A percentile compares a stretch with the other conserved stretches of the same genome.
Conservation (phyloP, 192 early-diverging fungal genomes). For the Mortierella hygrophila region DNA sequence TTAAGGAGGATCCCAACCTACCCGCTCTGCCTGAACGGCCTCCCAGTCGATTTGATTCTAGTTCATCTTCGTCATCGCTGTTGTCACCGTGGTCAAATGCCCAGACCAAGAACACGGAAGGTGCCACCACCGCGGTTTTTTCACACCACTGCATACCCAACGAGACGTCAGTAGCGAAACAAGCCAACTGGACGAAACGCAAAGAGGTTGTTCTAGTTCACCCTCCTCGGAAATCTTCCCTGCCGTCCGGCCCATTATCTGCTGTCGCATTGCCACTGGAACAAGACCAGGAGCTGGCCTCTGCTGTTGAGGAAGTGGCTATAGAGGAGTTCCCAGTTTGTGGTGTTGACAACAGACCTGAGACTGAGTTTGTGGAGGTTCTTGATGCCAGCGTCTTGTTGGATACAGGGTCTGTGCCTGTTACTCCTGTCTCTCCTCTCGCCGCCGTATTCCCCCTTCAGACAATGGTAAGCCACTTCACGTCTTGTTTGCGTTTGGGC, state of each 20-base stretch:
- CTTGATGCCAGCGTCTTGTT: background rate
- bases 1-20: background rate
- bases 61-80: background rate
- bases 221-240: background rate
- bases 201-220: conserved; percentile 17
- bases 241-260: background rate
- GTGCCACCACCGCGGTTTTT: too few species aligned
- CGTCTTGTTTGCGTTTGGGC: background rate
- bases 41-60: background rate
- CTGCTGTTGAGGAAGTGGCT: background rate
- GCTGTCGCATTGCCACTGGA: background rate
- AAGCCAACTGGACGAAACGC: conserved; percentile 20
- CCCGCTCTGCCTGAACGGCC: background rate
- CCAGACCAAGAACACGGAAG: background rate
- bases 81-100: background rate
- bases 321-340: background rate
- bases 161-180: background rate
- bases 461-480: background rate
- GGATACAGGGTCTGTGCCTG: background rate
- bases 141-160: background rate
- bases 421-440: background rate
- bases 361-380: background rate
- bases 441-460: background rate
- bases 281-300: background rate
- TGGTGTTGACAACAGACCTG: background rate